phyloP scores from a whole-genome alignment of 129 eudicot genomes.

The Pseudognaphalium luteoalbum region DNA sequence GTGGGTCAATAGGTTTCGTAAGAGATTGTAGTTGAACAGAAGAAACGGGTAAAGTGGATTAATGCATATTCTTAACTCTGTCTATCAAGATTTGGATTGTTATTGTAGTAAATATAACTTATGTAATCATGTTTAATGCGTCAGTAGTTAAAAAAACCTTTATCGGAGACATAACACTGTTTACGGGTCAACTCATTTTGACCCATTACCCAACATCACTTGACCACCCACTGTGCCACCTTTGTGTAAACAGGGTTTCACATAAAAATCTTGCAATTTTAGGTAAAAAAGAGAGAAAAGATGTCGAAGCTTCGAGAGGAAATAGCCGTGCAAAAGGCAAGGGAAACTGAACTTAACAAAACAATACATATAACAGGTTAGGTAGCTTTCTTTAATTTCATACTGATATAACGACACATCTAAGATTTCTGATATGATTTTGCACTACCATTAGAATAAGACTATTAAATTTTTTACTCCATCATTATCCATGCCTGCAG shows the following conservation, averaged over 20 bases:
- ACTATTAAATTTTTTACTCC: neutral
- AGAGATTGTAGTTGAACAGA: neutral
- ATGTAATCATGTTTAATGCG: neutral
- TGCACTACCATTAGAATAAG: neutral
- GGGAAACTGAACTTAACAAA: constrained; percentile 88
- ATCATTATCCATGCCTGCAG: neutral
- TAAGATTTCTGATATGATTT: neutral
- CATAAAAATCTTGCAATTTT: neutral
- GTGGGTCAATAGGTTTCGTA: neutral
- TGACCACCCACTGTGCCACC: neutral
- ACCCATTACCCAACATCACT: neutral
- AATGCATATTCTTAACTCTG: neutral
- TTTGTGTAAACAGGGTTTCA: neutral
- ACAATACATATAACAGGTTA: constrained; percentile 76
- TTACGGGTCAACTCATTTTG: neutral
- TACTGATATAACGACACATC: neutral
- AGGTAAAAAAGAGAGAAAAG: constrained; percentile 85
- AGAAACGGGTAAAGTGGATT: neutral
- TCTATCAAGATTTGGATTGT: neutral
- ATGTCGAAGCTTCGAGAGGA: constrained; percentile 92
- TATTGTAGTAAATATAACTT: neutral
- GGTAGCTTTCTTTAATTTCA: neutral
- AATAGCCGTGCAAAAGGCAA: constrained; percentile 93
- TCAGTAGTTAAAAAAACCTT: neutral
- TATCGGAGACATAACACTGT: neutral